phyloP scores from a whole-genome alignment of 2,329 filamentous ascomycete genomes.

The Claviceps fusiformis region DNA sequence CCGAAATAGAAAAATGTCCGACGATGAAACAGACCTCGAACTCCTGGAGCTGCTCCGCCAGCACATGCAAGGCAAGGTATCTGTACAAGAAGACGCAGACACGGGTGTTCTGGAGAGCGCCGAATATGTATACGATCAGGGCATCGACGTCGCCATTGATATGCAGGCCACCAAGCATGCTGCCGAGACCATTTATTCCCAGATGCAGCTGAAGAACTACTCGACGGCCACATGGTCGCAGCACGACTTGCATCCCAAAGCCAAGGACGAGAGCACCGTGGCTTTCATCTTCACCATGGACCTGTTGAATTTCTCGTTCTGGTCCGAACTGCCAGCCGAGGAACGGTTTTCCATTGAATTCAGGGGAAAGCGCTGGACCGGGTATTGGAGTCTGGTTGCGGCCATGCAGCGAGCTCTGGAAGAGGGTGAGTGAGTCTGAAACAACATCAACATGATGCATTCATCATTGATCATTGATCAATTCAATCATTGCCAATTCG shows the following conservation, averaged over 20 bases:
- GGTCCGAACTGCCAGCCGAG: constrained; percentile 58
- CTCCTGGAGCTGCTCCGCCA: constrained; percentile 75
- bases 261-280: constrained; percentile 65
- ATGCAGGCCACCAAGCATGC: constrained; percentile 72
- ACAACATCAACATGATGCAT: not conserved
- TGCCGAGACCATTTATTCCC: constrained; percentile 60
- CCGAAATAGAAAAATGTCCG: constrained; percentile 44
- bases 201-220: constrained; percentile 76
- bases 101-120: constrained; percentile 73
- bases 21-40: constrained; percentile 83
- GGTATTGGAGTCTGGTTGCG: constrained; percentile 90
- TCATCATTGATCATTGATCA: not conserved
- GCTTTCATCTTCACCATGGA: constrained; percentile 98
- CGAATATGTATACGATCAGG: constrained; percentile 80
- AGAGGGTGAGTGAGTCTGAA: constrained; percentile 41
- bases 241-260: constrained; percentile 79
- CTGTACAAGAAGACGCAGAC: constrained; percentile 47
- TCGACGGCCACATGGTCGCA: constrained; percentile 76
- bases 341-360: constrained; percentile 78
- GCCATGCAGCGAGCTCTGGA: constrained; percentile 76
- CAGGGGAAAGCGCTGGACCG: constrained; percentile 69
- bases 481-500: not conserved
- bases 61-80: constrained; percentile 51
- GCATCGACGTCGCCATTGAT: constrained; percentile 82
- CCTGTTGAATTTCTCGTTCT: constrained; percentile 91